A percentile compares a stretch with the other conserved stretches of the same genome.
Evolutionary conservation across 805 yeast species (phyloP).

Genomic region (Kluyveromyces starmeri): DNA sequence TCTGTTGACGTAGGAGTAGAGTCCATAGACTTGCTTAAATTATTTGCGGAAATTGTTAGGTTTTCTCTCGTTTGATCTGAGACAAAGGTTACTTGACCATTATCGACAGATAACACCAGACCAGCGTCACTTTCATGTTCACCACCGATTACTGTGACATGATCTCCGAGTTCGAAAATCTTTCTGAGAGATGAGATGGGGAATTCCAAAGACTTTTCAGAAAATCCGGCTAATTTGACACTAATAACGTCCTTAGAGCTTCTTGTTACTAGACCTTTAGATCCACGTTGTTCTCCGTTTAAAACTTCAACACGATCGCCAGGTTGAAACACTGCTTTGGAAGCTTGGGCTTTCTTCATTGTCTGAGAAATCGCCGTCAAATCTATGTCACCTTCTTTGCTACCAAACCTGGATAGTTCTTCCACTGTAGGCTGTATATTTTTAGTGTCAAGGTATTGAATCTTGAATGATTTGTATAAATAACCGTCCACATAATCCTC

Average conservation of each 20-base stretch:
- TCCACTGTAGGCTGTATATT: constrained; percentile 80
- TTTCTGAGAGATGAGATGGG: constrained; percentile 79
- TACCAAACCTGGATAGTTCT: constrained; percentile 76
- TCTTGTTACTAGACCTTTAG: constrained; percentile 66
- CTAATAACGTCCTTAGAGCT: constrained; percentile 57
- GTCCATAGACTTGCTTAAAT: constrained; percentile 85
- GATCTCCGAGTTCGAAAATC: constrained; percentile 85
- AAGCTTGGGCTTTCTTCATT: constrained; percentile 54
- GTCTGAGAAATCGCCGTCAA: constrained; percentile 78
- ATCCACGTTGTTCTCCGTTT: constrained; percentile 88
- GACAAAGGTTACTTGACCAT: constrained; percentile 81
- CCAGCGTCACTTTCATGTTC: constrained; percentile 92
- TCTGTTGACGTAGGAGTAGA: constrained; percentile 66
- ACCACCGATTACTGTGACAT: constrained; percentile 86
- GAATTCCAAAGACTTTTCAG: constrained; percentile 54
- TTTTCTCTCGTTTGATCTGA: constrained; percentile 86
- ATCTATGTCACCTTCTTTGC: constrained; percentile 81
- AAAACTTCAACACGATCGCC: constrained; percentile 91
- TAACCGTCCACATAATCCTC: constrained; percentile 90
- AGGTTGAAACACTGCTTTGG: constrained; percentile 64
- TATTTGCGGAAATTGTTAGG: constrained; percentile 86
- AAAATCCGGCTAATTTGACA: constrained; percentile 41
- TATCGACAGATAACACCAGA: constrained; percentile 71
- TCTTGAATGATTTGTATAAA: constrained; percentile 74
- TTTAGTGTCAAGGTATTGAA: constrained; percentile 72